Conservation (phyloP, 306 rosid genomes). For the Psophocarpus tetragonolobus region DNA sequence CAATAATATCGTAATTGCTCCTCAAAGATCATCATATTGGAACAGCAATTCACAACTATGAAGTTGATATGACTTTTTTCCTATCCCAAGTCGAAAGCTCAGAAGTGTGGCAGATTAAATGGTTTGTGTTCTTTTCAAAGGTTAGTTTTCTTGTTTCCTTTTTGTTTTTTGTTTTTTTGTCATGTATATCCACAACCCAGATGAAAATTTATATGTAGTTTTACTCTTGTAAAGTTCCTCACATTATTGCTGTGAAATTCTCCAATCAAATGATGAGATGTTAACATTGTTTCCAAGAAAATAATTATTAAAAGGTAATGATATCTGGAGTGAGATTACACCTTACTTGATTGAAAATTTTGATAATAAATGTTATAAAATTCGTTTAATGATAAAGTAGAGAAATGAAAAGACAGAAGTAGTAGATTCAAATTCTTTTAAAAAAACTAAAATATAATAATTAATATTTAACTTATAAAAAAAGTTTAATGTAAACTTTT, state of each 20-base stretch:
- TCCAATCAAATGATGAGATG: neutral
- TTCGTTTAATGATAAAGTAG: too few relatives aligned
- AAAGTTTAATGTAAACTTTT: neutral
- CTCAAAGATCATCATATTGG: neutral
- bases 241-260: too few relatives aligned
- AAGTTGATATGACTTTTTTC: neutral
- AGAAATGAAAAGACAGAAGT: too few relatives aligned
- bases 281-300: neutral
- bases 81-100: neutral
- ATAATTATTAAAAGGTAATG: neutral
- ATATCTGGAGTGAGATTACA: neutral
- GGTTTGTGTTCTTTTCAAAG: neutral
- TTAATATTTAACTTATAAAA: too few relatives aligned
- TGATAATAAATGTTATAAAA: too few relatives aligned
- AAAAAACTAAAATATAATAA: too few relatives aligned
- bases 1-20: neutral
- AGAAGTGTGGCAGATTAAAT: neutral
- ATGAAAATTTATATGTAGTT: neutral
- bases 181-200: neutral
- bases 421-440: too few relatives aligned
- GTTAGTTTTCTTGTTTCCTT: neutral
- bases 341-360: too few relatives aligned
- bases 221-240: neutral
- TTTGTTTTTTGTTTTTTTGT: too few relatives aligned
- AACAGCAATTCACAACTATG: neutral